Conservation (phyloP, 495 filamentous ascomycete genomes). For the Tetracladium marchalianum region DNA sequence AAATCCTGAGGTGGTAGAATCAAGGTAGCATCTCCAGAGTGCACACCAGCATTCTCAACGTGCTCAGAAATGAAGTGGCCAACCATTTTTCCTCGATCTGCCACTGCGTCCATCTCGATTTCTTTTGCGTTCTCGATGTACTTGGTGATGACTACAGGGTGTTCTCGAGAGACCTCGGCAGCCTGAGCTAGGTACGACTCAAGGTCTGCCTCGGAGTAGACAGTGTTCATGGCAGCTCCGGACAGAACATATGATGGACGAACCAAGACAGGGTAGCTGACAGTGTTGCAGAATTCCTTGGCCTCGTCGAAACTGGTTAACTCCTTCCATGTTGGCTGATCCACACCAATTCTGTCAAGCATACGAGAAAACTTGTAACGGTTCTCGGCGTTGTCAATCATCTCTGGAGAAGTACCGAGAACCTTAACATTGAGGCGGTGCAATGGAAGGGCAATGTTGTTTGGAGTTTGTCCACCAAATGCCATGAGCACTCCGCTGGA, state of each 20-base stretch:
- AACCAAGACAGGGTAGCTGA: slow-evolving; percentile 87
- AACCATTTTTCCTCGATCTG: slow-evolving; percentile 58
- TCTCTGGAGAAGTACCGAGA: slow-evolving; percentile 90
- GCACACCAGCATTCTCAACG: slow-evolving; percentile 92
- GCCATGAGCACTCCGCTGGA: slow-evolving; percentile 90
- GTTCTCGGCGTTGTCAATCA: slow-evolving; percentile 98
- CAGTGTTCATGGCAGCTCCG: slow-evolving; percentile 95
- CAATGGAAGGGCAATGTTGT: slow-evolving; percentile 91
- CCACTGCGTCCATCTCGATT: slow-evolving; percentile 96
- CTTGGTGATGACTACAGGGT: slow-evolving; percentile 97
- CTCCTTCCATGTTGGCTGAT: slow-evolving; percentile 98
- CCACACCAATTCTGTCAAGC: slow-evolving; percentile 89
- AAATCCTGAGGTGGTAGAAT: slow-evolving; percentile 94
- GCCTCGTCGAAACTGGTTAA: slow-evolving; percentile 84
- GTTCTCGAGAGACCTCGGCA: slow-evolving; percentile 83
- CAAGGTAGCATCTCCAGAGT: slow-evolving; percentile 91
- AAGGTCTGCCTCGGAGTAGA: slow-evolving; percentile 78
- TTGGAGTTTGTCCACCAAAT: slow-evolving; percentile 96
- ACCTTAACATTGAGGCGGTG: slow-evolving; percentile 85
- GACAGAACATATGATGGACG: slow-evolving; percentile 94
- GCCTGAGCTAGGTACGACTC: slow-evolving; percentile 83
- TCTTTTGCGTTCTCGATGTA: slow-evolving; percentile 97
- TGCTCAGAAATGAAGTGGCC: slow-evolving; percentile 94
- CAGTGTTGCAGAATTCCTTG: slow-evolving; percentile 69
- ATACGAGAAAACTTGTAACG: slow-evolving; percentile 98